Evolutionary conservation across 2,329 filamentous ascomycete species (phyloP), one percentile per base, ranked within the genome.

Genomic region (Colletotrichum theobromicola): DNA sequence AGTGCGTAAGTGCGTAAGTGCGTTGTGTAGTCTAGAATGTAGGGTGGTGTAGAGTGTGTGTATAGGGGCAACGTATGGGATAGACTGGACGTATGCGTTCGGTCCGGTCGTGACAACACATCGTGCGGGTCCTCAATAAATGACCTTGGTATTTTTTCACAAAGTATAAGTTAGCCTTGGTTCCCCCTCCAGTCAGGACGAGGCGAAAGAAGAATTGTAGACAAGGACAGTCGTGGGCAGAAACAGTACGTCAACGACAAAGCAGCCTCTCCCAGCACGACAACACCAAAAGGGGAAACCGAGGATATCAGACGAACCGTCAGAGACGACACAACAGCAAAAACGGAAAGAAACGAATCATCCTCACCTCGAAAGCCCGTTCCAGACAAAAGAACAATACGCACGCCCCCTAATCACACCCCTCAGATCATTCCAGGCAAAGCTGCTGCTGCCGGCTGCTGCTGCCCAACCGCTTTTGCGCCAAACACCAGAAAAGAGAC

Each of bases 141-240:
- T 46, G 61, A 42, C n/a, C n/a, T 53, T 61, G 66, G 55, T 67
- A 9, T 71, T 70, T 58, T 76, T 79, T 77, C 75, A 79, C 78
- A 78, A 78, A 81, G 82, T 85, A 85, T 85, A 85, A 85, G 83
- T 83, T 84, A 78, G 80, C 80, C 80, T 79, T 76, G 74, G 78
- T 81, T 81, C 81, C 79, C 76, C 70, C 37, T 46, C 64, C 55
- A 72, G 64, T n/a, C 15, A 42, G 28, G 21, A 34, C 63, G 70
- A 42, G 21, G 60, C 42, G 42, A 21, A 66, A 67, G 70, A 75
- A 58, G 75, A 75, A 72, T 15, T 61, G 35, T 46, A 34, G n/a
- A 7, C 16, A 55, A 62, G 37, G 30, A 34, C 21, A 46, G 2
- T 13, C 18, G 13, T 4, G 46, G 35, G 28, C 16, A 37, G 26